Base-by-base conservation (phyloP, 768 basidiomycete species). In the Leucosporidium creatinivorum region DNA sequence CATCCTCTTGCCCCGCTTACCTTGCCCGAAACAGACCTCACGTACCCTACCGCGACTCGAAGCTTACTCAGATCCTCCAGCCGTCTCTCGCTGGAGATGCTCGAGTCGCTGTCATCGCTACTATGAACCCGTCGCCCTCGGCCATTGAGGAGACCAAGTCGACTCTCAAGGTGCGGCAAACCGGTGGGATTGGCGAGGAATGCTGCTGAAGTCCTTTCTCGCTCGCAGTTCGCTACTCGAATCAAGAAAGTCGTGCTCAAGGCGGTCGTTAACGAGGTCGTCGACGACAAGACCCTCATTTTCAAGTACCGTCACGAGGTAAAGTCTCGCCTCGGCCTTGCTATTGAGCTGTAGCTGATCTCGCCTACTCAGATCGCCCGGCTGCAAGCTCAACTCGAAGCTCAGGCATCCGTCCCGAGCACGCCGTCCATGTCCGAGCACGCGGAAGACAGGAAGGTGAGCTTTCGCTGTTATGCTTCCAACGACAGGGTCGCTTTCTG, bases 11-110 rank as follows among this genome's bases (percentile, higher is more conserved):
- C 65, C 81, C 72, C 15, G 31, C 28, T n/a, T 13, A 19, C 23
- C 56, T n/a, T 2, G 4, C 18, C 25, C n/a, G 7, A 6, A 9
- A 9, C 75, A 88, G 89, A 62, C 90, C 92, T 75, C 91, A 97
- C 76, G 87, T 98, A 17, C 94, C 94, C 3, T 98, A 87, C 79
- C 87, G 94, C n/a, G 96, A 97, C 77, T 93, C 91, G 55, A 97
- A 97, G 67, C 74, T 76, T 51, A 76, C 75, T 17, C 74, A 76
- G 64, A 86, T 99, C 79, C 84, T 98, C 7, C 93, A 97, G 77
- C 93, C 94, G 1, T 96, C 91, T 1, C 82, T 99, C 0, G 89
- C 92, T 0, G 94, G 94, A 1, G 91, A 97, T 76, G 94, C 94
- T 25, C 66, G 72, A n/a, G 93, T 99, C 63, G 91, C 90, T 57